Base-by-base conservation (phyloP, 192 early-diverging fungal genomes). In the Coemansia sp. region DNA sequence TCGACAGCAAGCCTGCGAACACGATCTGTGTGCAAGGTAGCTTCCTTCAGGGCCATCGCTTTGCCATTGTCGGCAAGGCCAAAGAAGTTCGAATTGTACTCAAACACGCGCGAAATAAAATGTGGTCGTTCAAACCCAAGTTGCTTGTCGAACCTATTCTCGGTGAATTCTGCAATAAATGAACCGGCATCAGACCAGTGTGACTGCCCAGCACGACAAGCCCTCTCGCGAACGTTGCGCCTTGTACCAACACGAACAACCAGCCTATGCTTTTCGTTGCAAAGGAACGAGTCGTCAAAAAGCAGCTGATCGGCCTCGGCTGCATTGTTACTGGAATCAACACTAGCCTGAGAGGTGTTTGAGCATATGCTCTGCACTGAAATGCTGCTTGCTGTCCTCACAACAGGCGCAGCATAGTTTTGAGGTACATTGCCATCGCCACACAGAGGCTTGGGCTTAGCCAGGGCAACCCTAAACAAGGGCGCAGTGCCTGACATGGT, bases 361-460 rank as follows among this genome's bases (percentile, higher is more conserved):
- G 77, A 79, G 61, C 77, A 79, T 45, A 79, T 79, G 65, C 77
- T 79, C 57, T 57, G 77, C 51, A 79, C 67, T 4, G 77, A 79
- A n/a, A 79, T 79, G 61, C 71, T 74, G 65, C 77, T 79, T 28
- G 71, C 77, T 3, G 77, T 70, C 29, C 77, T 52, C 55, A 74
- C 68, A 7, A 74, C 68, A 6, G 77, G 71, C 29, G 68, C 68
- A 2, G 40, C 45, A 21, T 59, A 68, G 63, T 66, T 53, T n/a
- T 61, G 35, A 9, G 70, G 67, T 10, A 78, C 68, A 51, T 55
- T 56, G 30, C 35, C 8, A 39, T 66, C 64, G 57, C 49, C 64
- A 20, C 39, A 33, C 20, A 34, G 7, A 12, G 33, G 40, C 43
- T 52, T 34, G 0, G 70, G 66, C 33, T 31, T 56, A 25, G 68